Evolutionary conservation across 2,329 filamentous ascomycete species (phyloP).

Genomic region (Hypoxylon sp.): DNA sequence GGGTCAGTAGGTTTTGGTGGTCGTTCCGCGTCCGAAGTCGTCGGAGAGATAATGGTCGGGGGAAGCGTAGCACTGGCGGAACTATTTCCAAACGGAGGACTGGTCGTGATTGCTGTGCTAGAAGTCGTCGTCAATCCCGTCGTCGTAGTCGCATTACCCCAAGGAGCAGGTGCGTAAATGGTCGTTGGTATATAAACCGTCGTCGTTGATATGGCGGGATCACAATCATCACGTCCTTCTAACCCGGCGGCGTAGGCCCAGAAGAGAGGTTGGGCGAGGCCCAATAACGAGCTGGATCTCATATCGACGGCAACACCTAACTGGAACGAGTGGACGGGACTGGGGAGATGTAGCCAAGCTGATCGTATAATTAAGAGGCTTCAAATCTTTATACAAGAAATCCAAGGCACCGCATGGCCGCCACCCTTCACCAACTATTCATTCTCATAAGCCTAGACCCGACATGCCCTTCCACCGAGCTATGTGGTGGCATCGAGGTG

Average conservation of each 20-base stretch:
- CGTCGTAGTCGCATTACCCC: slow-evolving; percentile 19
- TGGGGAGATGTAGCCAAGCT: slow-evolving; percentile 11
- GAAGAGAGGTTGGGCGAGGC: slow-evolving; percentile 34
- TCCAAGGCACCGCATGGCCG: slow-evolving; percentile 6
- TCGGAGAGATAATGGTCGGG: slow-evolving; percentile 12
- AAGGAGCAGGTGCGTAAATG: slow-evolving; percentile 35
- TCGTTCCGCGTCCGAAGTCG: slow-evolving; percentile 20
- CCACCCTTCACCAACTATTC: slow-evolving; percentile 12
- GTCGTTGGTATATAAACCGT: slow-evolving; percentile 42
- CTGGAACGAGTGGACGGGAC: slow-evolving; percentile 9
- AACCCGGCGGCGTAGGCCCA: slow-evolving; percentile 28
- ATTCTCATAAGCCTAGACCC: slow-evolving; percentile 9
- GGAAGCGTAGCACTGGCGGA: slow-evolving; percentile 21
- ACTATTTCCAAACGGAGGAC: slow-evolving; percentile 11
- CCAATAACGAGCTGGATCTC: slow-evolving; percentile 30
- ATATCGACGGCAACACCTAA: slow-evolving; percentile 27
- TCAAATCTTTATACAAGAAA: slow-evolving; percentile 20
- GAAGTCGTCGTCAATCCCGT: slow-evolving; percentile 5
- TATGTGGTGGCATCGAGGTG: slow-evolving; percentile 18
- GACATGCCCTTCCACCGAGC: slow-evolving; percentile 20
- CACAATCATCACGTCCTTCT: slow-evolving; percentile 30
- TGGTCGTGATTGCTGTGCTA: slow-evolving; percentile 8
- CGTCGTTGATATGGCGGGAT: slow-evolving; percentile 32
- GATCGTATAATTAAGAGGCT: slow-evolving; percentile 5
- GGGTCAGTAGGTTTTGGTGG: slow-evolving; percentile 34